Percentiles rank a stretch among this genome's conserved stretches.
These are phyloP conservation scores for Hymenoscyphus linearis DNA, from an alignment of 2,329 filamentous ascomycete genomes.

Conservation along the genomic window DNA sequence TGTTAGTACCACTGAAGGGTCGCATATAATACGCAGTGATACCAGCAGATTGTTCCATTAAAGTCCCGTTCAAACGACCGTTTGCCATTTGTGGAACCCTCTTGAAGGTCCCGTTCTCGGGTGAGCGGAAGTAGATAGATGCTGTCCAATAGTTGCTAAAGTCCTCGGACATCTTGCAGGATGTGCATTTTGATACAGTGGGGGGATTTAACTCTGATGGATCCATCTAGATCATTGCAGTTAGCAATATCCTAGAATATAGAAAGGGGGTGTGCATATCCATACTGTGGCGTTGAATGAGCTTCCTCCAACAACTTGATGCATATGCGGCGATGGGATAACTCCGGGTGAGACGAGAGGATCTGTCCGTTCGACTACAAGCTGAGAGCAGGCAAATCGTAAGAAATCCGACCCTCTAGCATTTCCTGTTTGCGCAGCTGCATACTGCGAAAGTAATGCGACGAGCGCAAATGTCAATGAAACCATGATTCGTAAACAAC, in stretches of 20 bases:
- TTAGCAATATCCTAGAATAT: background rate
- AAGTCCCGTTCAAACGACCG: constrained; percentile 26
- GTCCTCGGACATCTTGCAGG: constrained; percentile 33
- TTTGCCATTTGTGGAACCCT: constrained; percentile 19
- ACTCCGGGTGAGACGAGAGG: constrained; percentile 13
- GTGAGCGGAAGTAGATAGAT: constrained; percentile 26
- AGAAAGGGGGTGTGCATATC: background rate
- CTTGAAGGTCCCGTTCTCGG: constrained; percentile 29
- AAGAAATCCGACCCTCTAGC: constrained; percentile 15
- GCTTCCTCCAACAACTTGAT: constrained; percentile 25
- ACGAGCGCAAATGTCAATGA: constrained; percentile 7
- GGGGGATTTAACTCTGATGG: constrained; percentile 23
- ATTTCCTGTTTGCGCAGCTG: constrained; percentile 13
- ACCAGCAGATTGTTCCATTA: constrained; percentile 35
- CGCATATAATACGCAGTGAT: constrained; percentile 49
- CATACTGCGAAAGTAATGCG: constrained; percentile 11
- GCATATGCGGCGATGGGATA: constrained; percentile 13
- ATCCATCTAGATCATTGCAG: constrained; percentile 28
- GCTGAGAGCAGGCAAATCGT: constrained; percentile 15
- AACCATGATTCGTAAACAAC: constrained; percentile 9
- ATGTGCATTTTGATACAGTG: constrained; percentile 24
- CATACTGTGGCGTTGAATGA: constrained; percentile 34
- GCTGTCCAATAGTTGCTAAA: constrained; percentile 34
- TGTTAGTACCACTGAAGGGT: constrained; percentile 28
- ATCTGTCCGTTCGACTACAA: constrained; percentile 15